Evolutionary conservation across 805 yeast species (phyloP), one percentile per base, ranked within the genome.

Genomic region (Yarrowia alimentaria): DNA sequence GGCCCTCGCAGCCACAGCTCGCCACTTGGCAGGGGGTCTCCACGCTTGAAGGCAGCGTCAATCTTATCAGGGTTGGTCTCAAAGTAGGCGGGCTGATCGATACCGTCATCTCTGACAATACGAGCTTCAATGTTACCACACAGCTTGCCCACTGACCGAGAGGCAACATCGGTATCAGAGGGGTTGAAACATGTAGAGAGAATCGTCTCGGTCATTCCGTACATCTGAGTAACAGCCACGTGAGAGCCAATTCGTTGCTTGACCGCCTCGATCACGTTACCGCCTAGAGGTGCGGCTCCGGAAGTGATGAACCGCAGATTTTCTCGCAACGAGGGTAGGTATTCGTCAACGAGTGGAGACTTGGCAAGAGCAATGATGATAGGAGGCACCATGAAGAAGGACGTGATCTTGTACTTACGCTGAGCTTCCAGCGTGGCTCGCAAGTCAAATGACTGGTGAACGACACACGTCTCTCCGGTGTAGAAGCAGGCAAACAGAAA

Each of bases 1-100:
- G 79, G 76, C 1, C 84, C 83, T 16, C 77, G 60, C 12, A 79
- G 60, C 57, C 74, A 65, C 33, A 79, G 60, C 56, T 79, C 84
- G 12, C 82, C 82, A 18, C 65, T 24, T 8, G 54, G 35, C 11
- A 57, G 58, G 24, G 54, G 34, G 12, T 43, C 50, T 12, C 50
- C 50, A 16, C 37, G 28, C 37, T 43, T 43, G 37, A 43, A 43
- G 16, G 37, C 37, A 4, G 35, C 37, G 30, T 30, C 35, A 17
- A 43, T 31, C 37, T 43, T 31, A 21, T 31, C 37, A 12, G 50
- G 37, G 22, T 43, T 29, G 20, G 54, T 37, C 11, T 40, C 47
- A 28, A 18, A 18, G 47, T 40, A 40, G 6, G 48, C 57, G 12
- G 25, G 56, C 16, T 26, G 31, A 17, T 43, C 50, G 2, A 8